A percentile compares a stretch with the other conserved stretches of the same genome.
Evolutionary conservation across 169 alveolate species (phyloP).

Genomic region (Plasmodium ovale): DNA sequence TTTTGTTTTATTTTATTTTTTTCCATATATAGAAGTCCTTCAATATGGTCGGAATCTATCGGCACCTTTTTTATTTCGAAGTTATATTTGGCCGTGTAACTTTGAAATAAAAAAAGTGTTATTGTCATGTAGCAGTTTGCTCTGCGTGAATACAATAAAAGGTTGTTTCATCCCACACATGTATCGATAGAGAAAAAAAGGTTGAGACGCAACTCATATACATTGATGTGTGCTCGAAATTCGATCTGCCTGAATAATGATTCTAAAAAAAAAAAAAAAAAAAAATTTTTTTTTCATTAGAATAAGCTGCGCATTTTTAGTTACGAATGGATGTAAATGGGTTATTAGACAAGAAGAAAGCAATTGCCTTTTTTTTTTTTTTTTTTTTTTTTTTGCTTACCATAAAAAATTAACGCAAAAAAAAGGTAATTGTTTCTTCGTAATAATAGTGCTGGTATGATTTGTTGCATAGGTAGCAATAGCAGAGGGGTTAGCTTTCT

Average conservation of each 20-base stretch:
- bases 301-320: not conserved
- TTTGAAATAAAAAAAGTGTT: slow-evolving; percentile 8
- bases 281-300: not conserved
- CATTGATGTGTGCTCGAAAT: slow-evolving; percentile 26
- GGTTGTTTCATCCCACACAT: slow-evolving; percentile 71
- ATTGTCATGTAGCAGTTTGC: slow-evolving; percentile 67
- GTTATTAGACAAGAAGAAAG: not conserved
- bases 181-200: slow-evolving; percentile 43
- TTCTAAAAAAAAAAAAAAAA: not conserved
- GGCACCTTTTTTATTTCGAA: slow-evolving; percentile 9
- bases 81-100: not conserved
- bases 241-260: slow-evolving; percentile 51
- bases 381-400: no score
- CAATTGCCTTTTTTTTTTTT: no score
- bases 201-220: slow-evolving; percentile 5
- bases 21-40: no score
- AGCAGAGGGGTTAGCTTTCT: no score
- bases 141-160: slow-evolving; percentile 74
- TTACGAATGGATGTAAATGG: slow-evolving; percentile 5
- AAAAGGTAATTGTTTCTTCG: no score
- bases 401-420: no score
- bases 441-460: no score
- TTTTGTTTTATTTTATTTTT: not conserved
- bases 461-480: no score
- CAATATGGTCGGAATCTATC: slow-evolving; percentile 58